These are phyloP conservation scores for Linnemannia exigua DNA, from an alignment of 192 early-diverging fungal genomes.

Conservation along the genomic window DNA sequence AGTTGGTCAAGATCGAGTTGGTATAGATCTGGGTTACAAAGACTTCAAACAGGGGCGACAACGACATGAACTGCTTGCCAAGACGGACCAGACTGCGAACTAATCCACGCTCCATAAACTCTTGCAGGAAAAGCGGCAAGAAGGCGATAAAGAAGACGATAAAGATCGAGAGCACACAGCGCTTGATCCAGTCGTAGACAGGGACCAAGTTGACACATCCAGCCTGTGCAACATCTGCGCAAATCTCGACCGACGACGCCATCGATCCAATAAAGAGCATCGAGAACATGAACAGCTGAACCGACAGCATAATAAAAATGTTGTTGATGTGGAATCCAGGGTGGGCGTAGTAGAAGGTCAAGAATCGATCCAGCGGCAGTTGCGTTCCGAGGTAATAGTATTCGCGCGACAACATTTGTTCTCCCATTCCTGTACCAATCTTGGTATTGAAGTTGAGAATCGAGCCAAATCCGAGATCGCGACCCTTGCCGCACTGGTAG, in stretches of 20 bases:
- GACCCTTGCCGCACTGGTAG: constrained; percentile 93
- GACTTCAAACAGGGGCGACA: constrained; percentile 88
- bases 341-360: constrained; percentile 92
- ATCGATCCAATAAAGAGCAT: constrained; percentile 83
- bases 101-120: constrained; percentile 88
- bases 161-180: constrained; percentile 84
- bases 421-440: constrained; percentile 93
- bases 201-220: constrained; percentile 82
- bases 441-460: constrained; percentile 93
- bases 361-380: constrained; percentile 86
- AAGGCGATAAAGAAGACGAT: constrained; percentile 88
- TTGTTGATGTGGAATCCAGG: constrained; percentile 94
- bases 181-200: constrained; percentile 86
- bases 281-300: constrained; percentile 86
- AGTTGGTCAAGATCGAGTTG: constrained; percentile 83
- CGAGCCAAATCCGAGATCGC: constrained; percentile 90
- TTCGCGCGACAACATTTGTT: constrained; percentile 93
- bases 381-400: constrained; percentile 92
- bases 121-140: constrained; percentile 86
- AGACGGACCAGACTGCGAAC: constrained; percentile 76
- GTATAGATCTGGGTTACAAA: constrained; percentile 89
- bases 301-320: constrained; percentile 86
- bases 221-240: constrained; percentile 70
- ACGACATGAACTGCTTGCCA: constrained; percentile 84
- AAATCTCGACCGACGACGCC: constrained; percentile 71